Evolutionary conservation across 345 rosid species (phyloP), one percentile per base, ranked within the genome.

Genomic region (Eucalyptus curtisii): DNA sequence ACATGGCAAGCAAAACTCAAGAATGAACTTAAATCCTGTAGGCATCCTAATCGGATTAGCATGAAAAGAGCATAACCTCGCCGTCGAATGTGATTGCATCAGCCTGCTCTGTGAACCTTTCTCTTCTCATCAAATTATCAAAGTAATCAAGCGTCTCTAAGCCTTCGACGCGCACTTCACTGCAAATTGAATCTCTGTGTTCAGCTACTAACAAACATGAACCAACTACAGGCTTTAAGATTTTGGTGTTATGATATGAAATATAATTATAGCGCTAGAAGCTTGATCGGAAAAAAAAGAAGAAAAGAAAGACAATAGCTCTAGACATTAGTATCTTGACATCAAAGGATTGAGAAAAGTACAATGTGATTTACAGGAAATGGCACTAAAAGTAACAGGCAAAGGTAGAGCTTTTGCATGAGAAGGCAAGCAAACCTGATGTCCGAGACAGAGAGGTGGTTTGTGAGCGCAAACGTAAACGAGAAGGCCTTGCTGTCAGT

Each of bases 141-240:
- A 97, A 93, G 91, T 94, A 97, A 93, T 97, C 98, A 44, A 97
- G 98, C 5, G 99, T 97, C 96, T 97, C 99, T 96, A 97, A 91
- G 85, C 99, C 99, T 91, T 97, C 99, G 44, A 97, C 95, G 6
- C 99, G 96, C 59, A 97, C 99, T 96, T 97, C 99, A 90, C 99
- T 97, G 97, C 91, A 91, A 93, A 91, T 92, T 71, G 24, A 76
- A 76, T 85, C 40, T 49, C 55, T 22, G 7, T 13, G 68, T 53
- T 50, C 57, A 85, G 55, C 40, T 31, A 27, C 42, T 31, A 40
- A 86, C 47, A 86, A 86, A 86, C 42, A 53, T 19, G 10, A 86
- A 47, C 64, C 57, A 22, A 86, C 45, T 37, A 86, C 42, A 52
- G 64, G 42, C 87, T 50, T 86, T 6, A 44, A 20, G 48, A 27